Evolutionary conservation across 192 early-diverging fungal species (phyloP), one percentile per base, ranked within the genome.

Genomic region (Coemansia sp.): DNA sequence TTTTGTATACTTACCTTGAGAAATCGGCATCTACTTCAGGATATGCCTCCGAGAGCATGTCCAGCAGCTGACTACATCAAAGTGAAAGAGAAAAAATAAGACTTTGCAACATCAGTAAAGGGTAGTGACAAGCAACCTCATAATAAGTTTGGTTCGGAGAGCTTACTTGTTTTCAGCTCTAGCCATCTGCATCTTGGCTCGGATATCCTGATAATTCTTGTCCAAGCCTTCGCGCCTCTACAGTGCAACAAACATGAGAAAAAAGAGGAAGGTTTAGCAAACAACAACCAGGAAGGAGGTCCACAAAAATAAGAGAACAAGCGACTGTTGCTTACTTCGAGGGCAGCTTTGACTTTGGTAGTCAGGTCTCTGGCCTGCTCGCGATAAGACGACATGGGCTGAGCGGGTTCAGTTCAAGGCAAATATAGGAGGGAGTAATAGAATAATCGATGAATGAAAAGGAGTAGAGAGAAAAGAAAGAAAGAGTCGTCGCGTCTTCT

Each of bases 121-220:
- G n/a, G 36, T 48, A 19, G 10, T 60, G 58, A 7, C 51, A 62
- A 23, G 23, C 8, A 31, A 42, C 11, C 15, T 17, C 6, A 7
- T 37, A n/a, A 25, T 21, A 23, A 41, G 19, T 15, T 64, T 53
- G 50, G 31, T 50, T 36, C 38, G 14, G 17, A 36, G 23, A 21
- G 61, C 79, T 82, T 82, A 77, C 75, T 76, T 69, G 67, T 82
- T 82, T 51, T 82, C 80, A 36, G 72, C 68, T 51, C 63, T 70
- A 59, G 68, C 66, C 19, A 72, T 51, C 17, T 63, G 75, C 34
- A 82, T 39, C 48, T 72, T 62, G 44, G 38, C 36, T 50, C 68
- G 69, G 42, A 72, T 66, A 23, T 37, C 53, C 41, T 69, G 62
- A 64, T 77, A 82, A 23, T 58, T 64, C 66, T 77, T 75, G n/a